A percentile compares a stretch with the other conserved stretches of the same genome.
Evolutionary conservation across 371 early-diverging fungal genomes (phyloP).

Genomic region (Rhizopus delemar): DNA sequence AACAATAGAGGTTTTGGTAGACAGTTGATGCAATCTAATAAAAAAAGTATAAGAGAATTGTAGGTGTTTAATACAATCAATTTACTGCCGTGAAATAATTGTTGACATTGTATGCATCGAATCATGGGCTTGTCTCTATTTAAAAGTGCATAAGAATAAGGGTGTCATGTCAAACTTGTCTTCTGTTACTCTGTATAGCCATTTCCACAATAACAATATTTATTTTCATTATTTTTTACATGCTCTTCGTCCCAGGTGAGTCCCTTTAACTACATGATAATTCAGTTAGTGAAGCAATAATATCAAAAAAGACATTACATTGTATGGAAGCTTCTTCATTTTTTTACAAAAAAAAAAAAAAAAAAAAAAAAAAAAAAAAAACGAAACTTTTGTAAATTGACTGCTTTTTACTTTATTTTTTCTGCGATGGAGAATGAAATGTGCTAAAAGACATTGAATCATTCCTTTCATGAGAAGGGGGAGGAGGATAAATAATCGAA

Average conservation of each 20-base stretch:
- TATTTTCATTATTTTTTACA: slow-evolving; percentile 50
- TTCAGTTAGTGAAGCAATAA: neutral
- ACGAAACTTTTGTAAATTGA: neutral
- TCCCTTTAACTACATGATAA: slow-evolving; percentile 14
- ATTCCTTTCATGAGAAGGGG: neutral
- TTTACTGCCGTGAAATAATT: slow-evolving; percentile 68
- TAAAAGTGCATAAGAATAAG: neutral
- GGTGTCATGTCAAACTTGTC: neutral
- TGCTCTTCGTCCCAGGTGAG: slow-evolving; percentile 34
- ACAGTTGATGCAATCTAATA: slow-evolving; percentile 24
- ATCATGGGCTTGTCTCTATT: slow-evolving; percentile 59
- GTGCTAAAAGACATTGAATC: neutral
- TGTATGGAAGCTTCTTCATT: slow-evolving; percentile 26
- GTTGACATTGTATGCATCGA: slow-evolving; percentile 57
- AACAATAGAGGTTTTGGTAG: slow-evolving; percentile 25
- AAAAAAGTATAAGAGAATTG: neutral
- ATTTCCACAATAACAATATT: slow-evolving; percentile 68
- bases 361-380: slow-evolving; percentile 1
- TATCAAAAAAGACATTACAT: slow-evolving; percentile 18
- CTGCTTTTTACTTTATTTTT: slow-evolving; percentile 2
- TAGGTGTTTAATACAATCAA: neutral
- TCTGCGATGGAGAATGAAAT: neutral
- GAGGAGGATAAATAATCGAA: neutral
- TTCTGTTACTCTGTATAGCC: slow-evolving; percentile 45
- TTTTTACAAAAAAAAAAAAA: slow-evolving; percentile 4